phyloP scores from a whole-genome alignment of 2,329 filamentous ascomycete genomes.

The Arthrobotrys pseudoclavata region DNA sequence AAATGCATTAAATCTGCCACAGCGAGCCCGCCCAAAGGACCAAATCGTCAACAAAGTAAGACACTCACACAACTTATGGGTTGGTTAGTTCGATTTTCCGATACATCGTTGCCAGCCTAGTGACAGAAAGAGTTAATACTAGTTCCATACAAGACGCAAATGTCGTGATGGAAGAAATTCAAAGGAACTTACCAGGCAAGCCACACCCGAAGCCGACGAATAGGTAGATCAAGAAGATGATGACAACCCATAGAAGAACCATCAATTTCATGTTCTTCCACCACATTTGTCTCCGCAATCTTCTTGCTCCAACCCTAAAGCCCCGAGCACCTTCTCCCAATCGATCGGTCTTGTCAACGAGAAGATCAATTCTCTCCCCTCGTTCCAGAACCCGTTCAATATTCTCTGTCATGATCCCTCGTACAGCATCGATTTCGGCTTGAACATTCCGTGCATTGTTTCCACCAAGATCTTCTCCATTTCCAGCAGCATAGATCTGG shows the following conservation, averaged over 20 bases:
- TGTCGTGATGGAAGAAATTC: not conserved
- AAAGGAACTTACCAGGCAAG: constrained; percentile 70
- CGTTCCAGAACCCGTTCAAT: constrained; percentile 90
- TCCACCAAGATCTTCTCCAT: constrained; percentile 76
- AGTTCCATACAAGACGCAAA: not conserved
- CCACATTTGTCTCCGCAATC: constrained; percentile 95
- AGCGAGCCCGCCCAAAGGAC: not conserved
- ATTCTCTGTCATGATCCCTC: constrained; percentile 94
- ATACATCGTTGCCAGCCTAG: constrained; percentile 52
- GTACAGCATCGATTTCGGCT: constrained; percentile 90
- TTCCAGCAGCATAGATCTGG: constrained; percentile 62
- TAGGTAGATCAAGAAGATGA: constrained; percentile 78
- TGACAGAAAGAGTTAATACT: not conserved
- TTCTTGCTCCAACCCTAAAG: constrained; percentile 87
- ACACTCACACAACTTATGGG: not conserved
- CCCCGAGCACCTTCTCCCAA: constrained; percentile 89
- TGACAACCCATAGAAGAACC: constrained; percentile 80
- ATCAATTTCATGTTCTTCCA: constrained; percentile 74
- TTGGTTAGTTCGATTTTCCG: constrained; percentile 7
- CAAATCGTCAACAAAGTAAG: not conserved
- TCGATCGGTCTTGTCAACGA: constrained; percentile 96
- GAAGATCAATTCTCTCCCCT: constrained; percentile 90
- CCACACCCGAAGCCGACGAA: constrained; percentile 81
- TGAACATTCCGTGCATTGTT: constrained; percentile 85
- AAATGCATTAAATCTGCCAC: constrained; percentile 21